Evolutionary conservation across 495 filamentous ascomycete species (phyloP), one percentile per base, ranked within the genome.

Genomic region (Bacidia gigantensis): DNA sequence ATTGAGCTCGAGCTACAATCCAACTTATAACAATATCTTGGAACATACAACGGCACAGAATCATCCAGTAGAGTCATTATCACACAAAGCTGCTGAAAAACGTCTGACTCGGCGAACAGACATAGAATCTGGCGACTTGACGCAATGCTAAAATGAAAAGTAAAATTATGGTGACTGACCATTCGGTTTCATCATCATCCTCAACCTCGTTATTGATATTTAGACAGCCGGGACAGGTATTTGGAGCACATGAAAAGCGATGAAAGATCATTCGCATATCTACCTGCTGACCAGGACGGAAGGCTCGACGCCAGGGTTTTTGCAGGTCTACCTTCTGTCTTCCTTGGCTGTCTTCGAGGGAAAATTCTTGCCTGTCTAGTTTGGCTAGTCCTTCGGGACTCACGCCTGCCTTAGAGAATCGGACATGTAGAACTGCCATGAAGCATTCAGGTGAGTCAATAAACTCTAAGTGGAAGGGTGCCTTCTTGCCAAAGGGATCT

Each of bases 241-340:
- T 52, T 5, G 50, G 52, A 44, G 47, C 50, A 51, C 57, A 59
- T 18, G 57, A 50, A 24, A 56, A 56, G 2, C 59, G 46, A 39
- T 59, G 60, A 50, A 61, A 62, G 17, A 59, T 23, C 59, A 62
- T 62, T 29, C 59, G 58, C 60, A 62, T 62, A 39, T 62, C 59
- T 14, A 58, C 55, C 25, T 58, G 52, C 26, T 62, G 60, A 42
- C 56, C 60, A 21, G 60, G 59, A 20, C 25, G 46, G 17, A 62
- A 54, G 3, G 57, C 41, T 11, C 44, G 38, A 0, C 23, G 2
- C 58, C 58, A 62, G 11, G 57, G 51, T 47, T 42, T 56, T 2
- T 46, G 21, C 11, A 61, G 17, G 24, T 61, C 51, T 11, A 61
- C 44, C 1, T 23, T 25, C 35, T 46, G 42, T 35, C 52, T 58